phyloP scores from a whole-genome alignment of 2,329 filamentous ascomycete species.

The Pseudogymnoascus sp. region DNA sequence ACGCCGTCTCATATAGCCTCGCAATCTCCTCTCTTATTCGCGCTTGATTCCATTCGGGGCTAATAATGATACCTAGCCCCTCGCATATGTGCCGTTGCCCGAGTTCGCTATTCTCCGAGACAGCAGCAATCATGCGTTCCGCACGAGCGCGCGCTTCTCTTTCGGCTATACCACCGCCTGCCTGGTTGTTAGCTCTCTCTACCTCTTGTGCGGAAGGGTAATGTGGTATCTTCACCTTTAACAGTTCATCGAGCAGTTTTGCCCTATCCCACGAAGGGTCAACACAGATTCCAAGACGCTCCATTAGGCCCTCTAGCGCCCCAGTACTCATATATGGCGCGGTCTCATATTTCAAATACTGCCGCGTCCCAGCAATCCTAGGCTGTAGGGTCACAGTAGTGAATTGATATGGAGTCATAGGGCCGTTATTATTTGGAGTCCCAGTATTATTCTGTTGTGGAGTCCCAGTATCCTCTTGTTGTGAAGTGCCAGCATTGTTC shows the following conservation, averaged over 20 bases:
- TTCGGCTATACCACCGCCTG: background rate
- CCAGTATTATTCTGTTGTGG: background rate
- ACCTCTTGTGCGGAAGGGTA: background rate
- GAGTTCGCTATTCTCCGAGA: background rate
- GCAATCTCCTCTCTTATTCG: background rate
- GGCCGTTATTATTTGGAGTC: background rate
- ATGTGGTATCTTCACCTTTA: background rate
- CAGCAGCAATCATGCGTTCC: background rate
- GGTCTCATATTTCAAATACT: background rate
- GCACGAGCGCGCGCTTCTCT: background rate
- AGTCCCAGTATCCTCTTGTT: background rate
- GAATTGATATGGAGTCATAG: background rate
- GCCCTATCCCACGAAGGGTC: background rate
- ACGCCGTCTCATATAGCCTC: constrained; percentile 1
- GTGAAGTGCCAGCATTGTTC: background rate
- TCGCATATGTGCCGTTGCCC: background rate
- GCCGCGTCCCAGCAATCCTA: background rate
- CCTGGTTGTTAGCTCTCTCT: background rate
- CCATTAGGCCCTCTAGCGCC: background rate
- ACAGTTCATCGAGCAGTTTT: background rate
- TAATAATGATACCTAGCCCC: background rate
- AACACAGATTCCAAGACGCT: background rate
- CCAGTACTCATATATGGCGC: background rate
- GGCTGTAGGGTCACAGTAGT: background rate
- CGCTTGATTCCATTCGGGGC: background rate